A percentile compares a stretch with the other conserved stretches of the same genome.
phyloP scores from a whole-genome alignment of 495 filamentous ascomycete species.

The Aspergillus cavernicola region DNA sequence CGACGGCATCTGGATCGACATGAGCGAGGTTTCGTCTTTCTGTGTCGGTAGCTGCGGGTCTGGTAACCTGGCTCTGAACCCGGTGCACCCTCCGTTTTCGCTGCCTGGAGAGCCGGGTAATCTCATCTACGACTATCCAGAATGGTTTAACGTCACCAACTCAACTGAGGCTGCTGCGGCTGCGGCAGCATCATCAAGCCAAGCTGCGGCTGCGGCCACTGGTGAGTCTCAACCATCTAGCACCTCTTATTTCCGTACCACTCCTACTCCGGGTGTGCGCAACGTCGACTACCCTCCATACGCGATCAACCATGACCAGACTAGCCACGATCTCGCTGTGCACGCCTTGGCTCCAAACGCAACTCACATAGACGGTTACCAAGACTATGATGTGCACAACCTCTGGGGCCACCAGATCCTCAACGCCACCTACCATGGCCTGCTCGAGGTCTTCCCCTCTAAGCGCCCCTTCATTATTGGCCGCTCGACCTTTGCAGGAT shows the following conservation, averaged over 20 bases:
- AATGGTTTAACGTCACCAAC: constrained; percentile 71
- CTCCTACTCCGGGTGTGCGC: constrained; percentile 63
- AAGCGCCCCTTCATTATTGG: constrained; percentile 86
- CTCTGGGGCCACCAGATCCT: constrained; percentile 71
- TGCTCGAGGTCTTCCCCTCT: constrained; percentile 55
- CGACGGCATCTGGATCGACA: constrained; percentile 64
- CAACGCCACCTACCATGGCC: constrained; percentile 74
- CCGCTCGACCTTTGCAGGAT: constrained; percentile 76
- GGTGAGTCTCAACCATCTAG: constrained; percentile 38
- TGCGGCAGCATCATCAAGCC: constrained; percentile 48
- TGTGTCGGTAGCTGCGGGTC: constrained; percentile 76
- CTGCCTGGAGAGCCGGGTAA: constrained; percentile 65
- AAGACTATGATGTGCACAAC: constrained; percentile 81
- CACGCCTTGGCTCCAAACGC: constrained; percentile 76
- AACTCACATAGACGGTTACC: constrained; percentile 66
- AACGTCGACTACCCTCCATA: constrained; percentile 79
- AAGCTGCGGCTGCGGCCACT: constrained; percentile 45
- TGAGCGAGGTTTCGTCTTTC: constrained; percentile 71
- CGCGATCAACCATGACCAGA: constrained; percentile 69
- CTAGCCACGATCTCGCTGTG: constrained; percentile 62
- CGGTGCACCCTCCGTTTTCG: constrained; percentile 62
- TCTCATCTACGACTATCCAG: constrained; percentile 60
- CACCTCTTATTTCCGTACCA: constrained; percentile 55
- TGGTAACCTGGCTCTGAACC: constrained; percentile 64
- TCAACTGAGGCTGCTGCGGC: constrained; percentile 62